These are phyloP conservation scores for Drosera spatulata DNA, from an alignment of 179 eudicot species.

Conservation along the genomic window DNA sequence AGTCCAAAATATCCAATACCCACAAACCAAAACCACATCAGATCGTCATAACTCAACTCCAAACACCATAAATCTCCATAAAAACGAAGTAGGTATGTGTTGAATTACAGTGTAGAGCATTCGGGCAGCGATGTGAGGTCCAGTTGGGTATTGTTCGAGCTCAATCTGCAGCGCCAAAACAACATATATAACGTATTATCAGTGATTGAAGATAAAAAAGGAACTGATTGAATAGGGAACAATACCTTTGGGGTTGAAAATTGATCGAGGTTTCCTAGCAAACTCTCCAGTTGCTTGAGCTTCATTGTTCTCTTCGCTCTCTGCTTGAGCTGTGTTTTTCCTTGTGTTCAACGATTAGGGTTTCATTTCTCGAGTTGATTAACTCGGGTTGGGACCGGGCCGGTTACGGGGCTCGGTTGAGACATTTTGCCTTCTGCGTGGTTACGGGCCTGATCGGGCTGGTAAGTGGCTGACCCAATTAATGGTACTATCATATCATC, in stretches of 20 bases:
- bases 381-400: no score
- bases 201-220: not conserved
- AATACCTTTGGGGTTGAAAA: conserved; percentile 70
- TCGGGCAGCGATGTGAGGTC: conserved; percentile 90
- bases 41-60: not conserved
- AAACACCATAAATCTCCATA: not conserved
- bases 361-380: no score
- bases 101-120: conserved; percentile 71
- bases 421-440: no score
- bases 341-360: no score
- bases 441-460: no score
- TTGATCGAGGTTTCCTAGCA: conserved; percentile 75
- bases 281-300: conserved; percentile 87
- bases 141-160: conserved; percentile 95
- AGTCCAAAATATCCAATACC: not conserved
- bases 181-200: not conserved
- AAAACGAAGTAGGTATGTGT: not conserved
- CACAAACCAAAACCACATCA: not conserved
- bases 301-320: conserved; percentile 39
- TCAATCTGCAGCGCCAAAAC: conserved; percentile 55
- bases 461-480: no score
- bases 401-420: no score
- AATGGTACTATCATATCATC: no score
- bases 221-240: not conserved
- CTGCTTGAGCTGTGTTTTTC: no score